These are phyloP conservation scores for Stachybotrys echinatus DNA, from an alignment of 2,329 filamentous ascomycete genomes.

Conservation along the genomic window DNA sequence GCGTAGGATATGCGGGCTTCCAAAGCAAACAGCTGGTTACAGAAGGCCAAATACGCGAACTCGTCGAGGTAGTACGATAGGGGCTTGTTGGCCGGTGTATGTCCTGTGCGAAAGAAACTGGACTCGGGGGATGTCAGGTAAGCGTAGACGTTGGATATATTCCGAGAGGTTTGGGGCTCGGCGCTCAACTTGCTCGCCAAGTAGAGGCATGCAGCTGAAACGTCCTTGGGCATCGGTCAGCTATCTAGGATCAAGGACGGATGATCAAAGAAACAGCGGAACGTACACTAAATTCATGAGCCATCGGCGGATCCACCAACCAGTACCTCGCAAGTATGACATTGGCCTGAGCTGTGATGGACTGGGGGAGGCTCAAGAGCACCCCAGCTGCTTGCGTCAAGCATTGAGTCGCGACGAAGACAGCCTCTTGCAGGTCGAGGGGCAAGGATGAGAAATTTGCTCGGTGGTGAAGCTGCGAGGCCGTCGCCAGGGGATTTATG, in stretches of 20 bases:
- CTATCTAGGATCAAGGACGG: too few relatives aligned
- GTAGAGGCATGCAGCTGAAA: slow-evolving; percentile 77
- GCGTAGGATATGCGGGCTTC: slow-evolving; percentile 73
- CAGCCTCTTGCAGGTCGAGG: slow-evolving; percentile 62
- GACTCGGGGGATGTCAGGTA: slow-evolving; percentile 67
- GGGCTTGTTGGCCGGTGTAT: slow-evolving; percentile 33
- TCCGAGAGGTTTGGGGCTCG: slow-evolving; percentile 68
- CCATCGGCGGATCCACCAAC: slow-evolving; percentile 53
- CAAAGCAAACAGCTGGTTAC: slow-evolving; percentile 60
- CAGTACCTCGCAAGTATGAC: slow-evolving; percentile 79
- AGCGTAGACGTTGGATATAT: slow-evolving; percentile 77
- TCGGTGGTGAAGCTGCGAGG: slow-evolving; percentile 60
- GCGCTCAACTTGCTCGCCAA: slow-evolving; percentile 78
- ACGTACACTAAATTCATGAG: slow-evolving; percentile 51
- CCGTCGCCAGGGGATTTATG: slow-evolving; percentile 66
- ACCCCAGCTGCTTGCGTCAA: slow-evolving; percentile 76
- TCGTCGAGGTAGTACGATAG: slow-evolving; percentile 67
- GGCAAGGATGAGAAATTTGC: slow-evolving; percentile 55
- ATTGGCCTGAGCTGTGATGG: slow-evolving; percentile 79
- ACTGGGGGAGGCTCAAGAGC: slow-evolving; percentile 78
- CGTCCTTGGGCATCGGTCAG: slow-evolving; percentile 56
- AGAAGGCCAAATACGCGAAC: slow-evolving; percentile 60
- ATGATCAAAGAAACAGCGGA: not conserved
- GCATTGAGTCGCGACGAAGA: slow-evolving; percentile 66
- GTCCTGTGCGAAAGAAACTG: slow-evolving; percentile 41